These are phyloP conservation scores for Ceriops decandra DNA, from an alignment of 345 rosid genomes.

Conservation along the genomic window DNA sequence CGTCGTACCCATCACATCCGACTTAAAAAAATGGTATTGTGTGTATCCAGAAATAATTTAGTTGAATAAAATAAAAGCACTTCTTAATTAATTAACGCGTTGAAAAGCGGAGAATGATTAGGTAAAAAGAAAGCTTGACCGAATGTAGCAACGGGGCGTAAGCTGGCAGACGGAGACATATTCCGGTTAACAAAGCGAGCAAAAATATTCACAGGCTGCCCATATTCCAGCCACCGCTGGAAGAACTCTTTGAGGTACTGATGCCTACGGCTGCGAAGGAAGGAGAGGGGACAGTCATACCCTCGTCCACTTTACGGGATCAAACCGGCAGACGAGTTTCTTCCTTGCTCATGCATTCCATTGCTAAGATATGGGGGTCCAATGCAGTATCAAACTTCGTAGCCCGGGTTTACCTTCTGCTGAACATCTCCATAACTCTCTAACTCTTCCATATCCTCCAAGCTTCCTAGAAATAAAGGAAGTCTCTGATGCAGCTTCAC, in stretches of 20 bases:
- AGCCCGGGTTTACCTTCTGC: constrained; percentile 90
- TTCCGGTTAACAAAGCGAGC: neutral
- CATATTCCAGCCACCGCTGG: neutral
- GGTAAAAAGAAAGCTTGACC: too few species aligned
- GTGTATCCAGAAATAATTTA: too few species aligned
- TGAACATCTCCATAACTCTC: constrained; percentile 82
- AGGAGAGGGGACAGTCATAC: neutral
- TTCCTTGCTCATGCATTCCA: neutral
- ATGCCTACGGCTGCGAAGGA: neutral
- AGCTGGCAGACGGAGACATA: neutral
- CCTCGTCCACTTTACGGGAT: neutral
- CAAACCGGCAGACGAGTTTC: too few species aligned
- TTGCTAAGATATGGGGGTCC: neutral
- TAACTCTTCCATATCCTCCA: constrained; percentile 72
- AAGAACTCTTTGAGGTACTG: neutral
- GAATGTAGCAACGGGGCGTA: too few species aligned
- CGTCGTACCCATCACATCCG: too few species aligned
- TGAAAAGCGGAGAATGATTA: too few species aligned
- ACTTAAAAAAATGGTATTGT: too few species aligned
- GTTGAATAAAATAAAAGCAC: too few species aligned
- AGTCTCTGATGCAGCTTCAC: constrained; percentile 83
- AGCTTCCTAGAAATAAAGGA: constrained; percentile 81
- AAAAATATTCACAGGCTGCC: neutral
- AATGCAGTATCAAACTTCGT: constrained; percentile 60
- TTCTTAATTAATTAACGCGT: too few species aligned